Base-by-base conservation (phyloP, 2,329 filamentous ascomycete species). In the Talaromyces funiculosus region DNA sequence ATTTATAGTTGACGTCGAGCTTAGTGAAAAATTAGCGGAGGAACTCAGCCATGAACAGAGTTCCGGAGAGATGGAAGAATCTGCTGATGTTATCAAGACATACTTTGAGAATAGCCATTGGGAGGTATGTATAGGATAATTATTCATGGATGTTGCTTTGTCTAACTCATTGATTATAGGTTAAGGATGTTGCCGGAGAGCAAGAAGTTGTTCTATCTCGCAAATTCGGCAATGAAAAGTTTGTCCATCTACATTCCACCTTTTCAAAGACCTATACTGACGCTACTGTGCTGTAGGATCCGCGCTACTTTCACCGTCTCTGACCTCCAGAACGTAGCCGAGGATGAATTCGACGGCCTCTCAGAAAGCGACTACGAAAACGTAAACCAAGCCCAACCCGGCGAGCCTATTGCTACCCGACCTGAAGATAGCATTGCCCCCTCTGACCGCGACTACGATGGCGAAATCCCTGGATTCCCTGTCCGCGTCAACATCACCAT, bases 201-300 rank as follows among this genome's bases (percentile, higher is more conserved):
- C 90, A 97, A 79, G 91, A 96, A 68, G 90, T 99, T 67, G 82
- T 89, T 70, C 83, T 99, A 66, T 89, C 86, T 63, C 89, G 92
- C 71, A 88, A 84, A 65, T 93, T 90, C 71, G 90, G 89, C 69
- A 87, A 96, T 64, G 94, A 99, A 81, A 90, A 88, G 91, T 94
- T 77, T 77, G 86, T 76, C 43, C 16, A 8, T 38, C 18, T 57
- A n/a, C 54, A 56, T 22, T 10, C 43, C 64, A 51, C 4, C 29
- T 53, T 3, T 12, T 33, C 6, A 57, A 49, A 22, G 3, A 29
- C 6, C 22, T 60, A 54, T 55, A 26, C 26, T 63, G 20, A 47
- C 31, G 61, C 49, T 58, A 53, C 20, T 47, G 24, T 57, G 12
- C 6, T 43, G 16, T 63, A 89, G 86, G 69, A 90, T 93, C 78